phyloP scores from a whole-genome alignment of 2,329 filamentous ascomycete species.

The Talaromyces sp. region DNA sequence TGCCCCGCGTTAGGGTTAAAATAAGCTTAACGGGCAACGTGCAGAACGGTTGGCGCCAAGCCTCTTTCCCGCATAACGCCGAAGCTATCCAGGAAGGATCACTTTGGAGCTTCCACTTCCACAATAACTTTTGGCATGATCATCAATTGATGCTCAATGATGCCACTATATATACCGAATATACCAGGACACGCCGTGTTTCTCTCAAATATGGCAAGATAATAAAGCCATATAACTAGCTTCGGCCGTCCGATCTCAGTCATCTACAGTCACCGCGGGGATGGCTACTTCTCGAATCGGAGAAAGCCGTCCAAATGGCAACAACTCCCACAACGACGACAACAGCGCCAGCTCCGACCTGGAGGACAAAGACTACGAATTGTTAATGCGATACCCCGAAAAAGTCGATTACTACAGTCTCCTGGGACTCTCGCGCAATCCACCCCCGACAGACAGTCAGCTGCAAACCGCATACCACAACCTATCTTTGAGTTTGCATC shows the following conservation, averaged over 20 bases:
- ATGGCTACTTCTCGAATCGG: conserved; percentile 2
- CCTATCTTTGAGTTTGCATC: conserved; percentile 46
- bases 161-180: neutral
- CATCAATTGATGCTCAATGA: neutral
- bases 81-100: neutral
- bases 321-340: neutral
- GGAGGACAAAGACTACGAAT: conserved; percentile 31
- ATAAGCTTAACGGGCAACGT: neutral
- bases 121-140: neutral
- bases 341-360: conserved; percentile 14
- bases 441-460: conserved; percentile 42
- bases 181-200: too few species aligned
- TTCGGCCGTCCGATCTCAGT: neutral
- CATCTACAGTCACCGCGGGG: neutral
- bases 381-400: conserved; percentile 32
- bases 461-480: conserved; percentile 47
- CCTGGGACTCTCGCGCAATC: conserved; percentile 40
- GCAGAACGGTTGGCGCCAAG: conserved; percentile 1
- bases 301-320: conserved; percentile 5
- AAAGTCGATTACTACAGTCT: conserved; percentile 44
- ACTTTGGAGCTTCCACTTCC: neutral
- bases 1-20: neutral
- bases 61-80: neutral
- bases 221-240: neutral
- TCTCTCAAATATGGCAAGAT: neutral